phyloP scores from a whole-genome alignment of 805 yeast species.

The Nakazawaea anatomiae region DNA sequence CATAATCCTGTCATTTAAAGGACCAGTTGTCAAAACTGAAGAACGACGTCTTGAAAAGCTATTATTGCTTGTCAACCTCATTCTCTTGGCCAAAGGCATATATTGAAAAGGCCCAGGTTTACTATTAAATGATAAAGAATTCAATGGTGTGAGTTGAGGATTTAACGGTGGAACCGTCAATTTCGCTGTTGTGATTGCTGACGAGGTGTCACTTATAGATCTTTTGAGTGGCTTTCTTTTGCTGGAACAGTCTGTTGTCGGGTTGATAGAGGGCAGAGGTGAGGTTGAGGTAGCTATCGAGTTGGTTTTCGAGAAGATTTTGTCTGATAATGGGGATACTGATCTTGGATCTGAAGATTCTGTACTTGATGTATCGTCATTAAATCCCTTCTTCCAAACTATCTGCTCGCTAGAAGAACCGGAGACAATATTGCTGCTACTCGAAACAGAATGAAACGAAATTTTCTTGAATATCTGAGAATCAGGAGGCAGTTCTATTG shows the following conservation, averaged over 20 bases:
- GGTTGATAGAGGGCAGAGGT: neutral
- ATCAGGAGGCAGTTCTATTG: neutral
- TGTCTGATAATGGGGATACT: constrained; percentile 3
- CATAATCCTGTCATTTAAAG: constrained; percentile 56
- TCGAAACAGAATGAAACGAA: constrained; percentile 11
- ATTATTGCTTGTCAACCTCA: constrained; percentile 38
- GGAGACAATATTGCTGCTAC: neutral
- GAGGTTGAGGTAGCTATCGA: neutral
- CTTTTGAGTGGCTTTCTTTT: neutral
- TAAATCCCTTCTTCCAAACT: neutral
- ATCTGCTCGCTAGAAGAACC: neutral
- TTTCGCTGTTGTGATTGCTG: neutral
- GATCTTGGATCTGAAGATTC: neutral
- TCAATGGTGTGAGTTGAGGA: constrained; percentile 28
- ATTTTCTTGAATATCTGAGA: neutral
- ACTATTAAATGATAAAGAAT: constrained; percentile 25
- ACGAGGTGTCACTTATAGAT: neutral
- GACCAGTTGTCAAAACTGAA: constrained; percentile 50
- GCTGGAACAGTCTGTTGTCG: too few relatives aligned
- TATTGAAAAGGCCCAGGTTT: constrained; percentile 36
- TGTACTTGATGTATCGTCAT: neutral
- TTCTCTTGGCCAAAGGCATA: constrained; percentile 48
- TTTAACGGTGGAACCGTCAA: constrained; percentile 32
- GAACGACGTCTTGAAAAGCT: constrained; percentile 45
- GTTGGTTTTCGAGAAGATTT: neutral